A percentile compares a stretch with the other conserved stretches of the same genome.
Conservation (phyloP, 2,329 filamentous ascomycete genomes). For the Rhynchosporium agropyri region DNA sequence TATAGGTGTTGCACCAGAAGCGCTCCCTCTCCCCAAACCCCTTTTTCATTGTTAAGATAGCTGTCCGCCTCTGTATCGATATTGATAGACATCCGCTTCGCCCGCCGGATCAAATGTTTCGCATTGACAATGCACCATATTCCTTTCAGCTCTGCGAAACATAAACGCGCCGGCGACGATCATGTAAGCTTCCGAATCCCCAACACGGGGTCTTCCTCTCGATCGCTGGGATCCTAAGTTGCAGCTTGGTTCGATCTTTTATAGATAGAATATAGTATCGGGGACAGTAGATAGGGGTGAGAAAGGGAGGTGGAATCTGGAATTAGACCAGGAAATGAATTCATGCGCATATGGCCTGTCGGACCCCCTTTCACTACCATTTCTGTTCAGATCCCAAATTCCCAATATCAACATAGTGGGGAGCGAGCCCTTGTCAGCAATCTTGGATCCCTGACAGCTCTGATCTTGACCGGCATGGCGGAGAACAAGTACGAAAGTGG, state of each 20-base stretch:
- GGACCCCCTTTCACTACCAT: not conserved
- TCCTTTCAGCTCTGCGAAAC: conserved; percentile 6
- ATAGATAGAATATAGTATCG: not conserved
- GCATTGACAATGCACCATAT: not conserved
- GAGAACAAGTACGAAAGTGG: conserved; percentile 20
- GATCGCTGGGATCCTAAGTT: not conserved
- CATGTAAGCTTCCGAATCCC: conserved; percentile 3
- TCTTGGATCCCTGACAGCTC: conserved; percentile 21
- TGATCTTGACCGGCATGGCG: conserved; percentile 14
- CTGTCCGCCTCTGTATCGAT: not conserved
- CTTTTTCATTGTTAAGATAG: not conserved
- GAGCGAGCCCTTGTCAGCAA: conserved; percentile 6
- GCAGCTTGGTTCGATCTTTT: not conserved
- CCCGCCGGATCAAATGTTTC: conserved; percentile 6
- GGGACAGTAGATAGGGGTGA: conserved; percentile 5
- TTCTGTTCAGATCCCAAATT: not conserved
- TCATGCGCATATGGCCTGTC: conserved; percentile 15
- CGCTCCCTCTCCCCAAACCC: too few species aligned
- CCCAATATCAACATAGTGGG: conserved; percentile 15
- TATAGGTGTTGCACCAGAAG: too few species aligned
- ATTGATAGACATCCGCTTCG: conserved; percentile 3
- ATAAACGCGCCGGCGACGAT: conserved; percentile 4
- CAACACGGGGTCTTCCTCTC: not conserved
- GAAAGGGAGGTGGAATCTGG: conserved; percentile 12
- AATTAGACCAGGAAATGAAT: conserved; percentile 11